Evolutionary conservation across 1,139 yeast genomes (phyloP).

Genomic region (Arxiozyma slooffiae): DNA sequence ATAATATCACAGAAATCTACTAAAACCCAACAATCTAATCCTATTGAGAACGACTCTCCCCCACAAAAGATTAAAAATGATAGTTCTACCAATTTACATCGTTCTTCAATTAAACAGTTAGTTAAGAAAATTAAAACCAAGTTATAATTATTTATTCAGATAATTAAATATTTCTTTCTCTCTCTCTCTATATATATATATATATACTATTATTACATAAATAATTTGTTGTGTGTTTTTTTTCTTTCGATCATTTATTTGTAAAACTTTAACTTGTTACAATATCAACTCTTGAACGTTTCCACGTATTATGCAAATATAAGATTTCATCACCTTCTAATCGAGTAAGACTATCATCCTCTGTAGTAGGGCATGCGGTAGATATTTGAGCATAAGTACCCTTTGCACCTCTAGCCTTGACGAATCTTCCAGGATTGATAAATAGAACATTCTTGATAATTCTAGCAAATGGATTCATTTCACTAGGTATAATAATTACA

Average conservation of each 20-base stretch:
- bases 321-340: conserved; percentile 36
- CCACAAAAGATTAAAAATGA: not conserved
- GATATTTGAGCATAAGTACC: conserved; percentile 65
- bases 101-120: not conserved
- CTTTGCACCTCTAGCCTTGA: conserved; percentile 45
- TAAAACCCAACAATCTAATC: not conserved
- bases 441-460: conserved; percentile 70
- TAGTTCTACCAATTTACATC: not conserved
- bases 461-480: conserved; percentile 60
- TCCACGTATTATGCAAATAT: conserved; percentile 61
- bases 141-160: not conserved
- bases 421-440: conserved; percentile 71
- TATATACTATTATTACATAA: not conserved
- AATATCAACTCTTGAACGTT: conserved; percentile 71
- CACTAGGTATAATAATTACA: conserved; percentile 68
- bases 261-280: conserved; percentile 14
- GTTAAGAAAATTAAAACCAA: conserved; percentile 3
- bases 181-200: too few relatives aligned
- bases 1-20: conserved; percentile 1
- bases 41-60: not conserved
- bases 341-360: conserved; percentile 28
- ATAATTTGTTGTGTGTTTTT: not conserved
- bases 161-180: not conserved
- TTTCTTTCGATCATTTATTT: conserved; percentile 1
- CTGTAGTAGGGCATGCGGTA: conserved; percentile 41